Evolutionary conservation across 352 stramenopile genomes (phyloP).

Genomic region (Phytophthora pseudosyringae): DNA sequence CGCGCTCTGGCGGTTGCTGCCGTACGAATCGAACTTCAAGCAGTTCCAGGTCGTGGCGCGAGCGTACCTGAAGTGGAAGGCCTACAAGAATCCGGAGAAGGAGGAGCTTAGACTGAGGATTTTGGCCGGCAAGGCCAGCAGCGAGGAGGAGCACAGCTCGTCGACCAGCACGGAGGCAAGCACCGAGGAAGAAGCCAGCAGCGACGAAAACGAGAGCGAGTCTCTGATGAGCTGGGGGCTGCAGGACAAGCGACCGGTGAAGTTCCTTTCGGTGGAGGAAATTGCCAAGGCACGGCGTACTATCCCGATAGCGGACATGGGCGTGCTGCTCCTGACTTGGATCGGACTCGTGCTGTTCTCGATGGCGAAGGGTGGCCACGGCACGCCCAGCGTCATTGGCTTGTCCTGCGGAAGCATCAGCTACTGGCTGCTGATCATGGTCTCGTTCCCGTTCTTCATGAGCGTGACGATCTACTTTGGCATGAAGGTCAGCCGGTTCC

Average conservation of each 20-base stretch:
- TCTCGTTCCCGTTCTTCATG: conserved; percentile 80
- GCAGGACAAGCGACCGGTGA: conserved; percentile 42
- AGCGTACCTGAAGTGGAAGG: conserved; percentile 79
- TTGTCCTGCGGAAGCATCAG: conserved; percentile 66
- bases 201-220: conserved; percentile 63
- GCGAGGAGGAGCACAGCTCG: conserved; percentile 35
- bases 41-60: conserved; percentile 68
- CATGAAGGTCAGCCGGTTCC: conserved; percentile 65
- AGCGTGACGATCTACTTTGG: conserved; percentile 80
- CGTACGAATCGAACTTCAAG: conserved; percentile 72
- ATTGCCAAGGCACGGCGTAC: conserved; percentile 57
- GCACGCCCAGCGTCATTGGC: conserved; percentile 74
- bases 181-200: conserved; percentile 48
- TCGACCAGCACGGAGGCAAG: conserved; percentile 39
- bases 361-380: conserved; percentile 81
- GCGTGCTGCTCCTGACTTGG: conserved; percentile 81
- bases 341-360: conserved; percentile 80
- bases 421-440: conserved; percentile 69
- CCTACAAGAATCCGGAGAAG: conserved; percentile 51
- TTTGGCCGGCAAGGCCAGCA: conserved; percentile 39
- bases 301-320: conserved; percentile 67
- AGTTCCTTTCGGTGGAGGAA: conserved; percentile 50
- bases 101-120: conserved; percentile 44
- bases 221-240: conserved; percentile 56
- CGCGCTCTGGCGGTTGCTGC: conserved; percentile 72